Conservation (phyloP, 176 grass and related monocot species). For the Aegilops speltoides region DNA sequence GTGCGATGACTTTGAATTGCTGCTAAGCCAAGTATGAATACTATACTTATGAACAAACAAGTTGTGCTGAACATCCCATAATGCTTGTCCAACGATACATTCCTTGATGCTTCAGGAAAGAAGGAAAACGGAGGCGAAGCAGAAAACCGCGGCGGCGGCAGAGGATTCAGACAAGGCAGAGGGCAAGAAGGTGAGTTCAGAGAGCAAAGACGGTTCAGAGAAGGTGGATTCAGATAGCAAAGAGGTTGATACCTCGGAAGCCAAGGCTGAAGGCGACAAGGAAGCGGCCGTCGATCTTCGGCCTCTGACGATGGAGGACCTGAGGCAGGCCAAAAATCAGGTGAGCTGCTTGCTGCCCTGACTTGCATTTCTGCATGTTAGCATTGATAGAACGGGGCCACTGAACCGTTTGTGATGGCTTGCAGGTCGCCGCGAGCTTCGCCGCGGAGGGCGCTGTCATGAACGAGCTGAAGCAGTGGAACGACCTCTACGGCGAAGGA, state of each 20-base stretch:
- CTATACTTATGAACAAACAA: not conserved
- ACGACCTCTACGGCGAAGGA: too few relatives aligned
- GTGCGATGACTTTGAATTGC: not conserved
- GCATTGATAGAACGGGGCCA: not conserved
- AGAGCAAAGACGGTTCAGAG: not conserved
- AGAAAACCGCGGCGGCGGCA: not conserved
- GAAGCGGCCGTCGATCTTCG: constrained; percentile 49
- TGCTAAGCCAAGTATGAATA: not conserved
- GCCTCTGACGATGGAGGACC: constrained; percentile 85
- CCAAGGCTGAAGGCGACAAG: constrained; percentile 29
- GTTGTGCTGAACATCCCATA: too few relatives aligned
- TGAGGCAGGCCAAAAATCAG: constrained; percentile 89
- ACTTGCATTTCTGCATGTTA: not conserved
- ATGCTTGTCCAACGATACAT: too few relatives aligned
- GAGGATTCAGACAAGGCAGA: constrained; percentile 21
- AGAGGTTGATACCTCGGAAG: constrained; percentile 14
- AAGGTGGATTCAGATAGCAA: constrained; percentile 14
- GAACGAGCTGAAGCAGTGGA: constrained; percentile 78
- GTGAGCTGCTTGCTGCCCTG: constrained; percentile 49
- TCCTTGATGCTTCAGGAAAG: constrained; percentile 36
- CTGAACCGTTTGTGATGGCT: not conserved
- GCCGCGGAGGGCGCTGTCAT: constrained; percentile 74
- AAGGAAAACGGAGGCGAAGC: constrained; percentile 36
- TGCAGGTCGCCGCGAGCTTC: constrained; percentile 75
- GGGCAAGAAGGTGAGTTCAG: not conserved